phyloP scores from a whole-genome alignment of 2,329 filamentous ascomycete genomes.

The Verticillium dahliae region DNA sequence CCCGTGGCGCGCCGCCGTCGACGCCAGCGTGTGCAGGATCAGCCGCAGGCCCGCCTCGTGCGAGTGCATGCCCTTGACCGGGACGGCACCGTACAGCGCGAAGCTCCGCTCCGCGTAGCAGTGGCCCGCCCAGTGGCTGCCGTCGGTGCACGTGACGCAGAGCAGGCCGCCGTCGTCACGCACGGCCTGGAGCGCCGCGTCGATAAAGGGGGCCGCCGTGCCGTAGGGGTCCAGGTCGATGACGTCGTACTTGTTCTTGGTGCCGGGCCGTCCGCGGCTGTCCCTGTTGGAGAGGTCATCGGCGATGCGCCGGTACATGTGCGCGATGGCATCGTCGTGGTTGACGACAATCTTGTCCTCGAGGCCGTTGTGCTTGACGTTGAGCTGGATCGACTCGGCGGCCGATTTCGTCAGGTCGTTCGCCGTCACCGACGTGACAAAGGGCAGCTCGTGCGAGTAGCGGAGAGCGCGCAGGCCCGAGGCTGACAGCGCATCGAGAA shows the following conservation, averaged over 20 bases:
- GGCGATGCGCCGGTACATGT: constrained; percentile 77
- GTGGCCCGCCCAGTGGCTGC: constrained; percentile 88
- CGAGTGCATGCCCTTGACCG: constrained; percentile 75
- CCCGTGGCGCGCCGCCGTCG: constrained; percentile 77
- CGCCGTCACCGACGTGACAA: constrained; percentile 72
- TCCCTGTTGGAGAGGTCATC: constrained; percentile 38
- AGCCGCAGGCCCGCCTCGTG: constrained; percentile 87
- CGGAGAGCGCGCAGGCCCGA: constrained; percentile 86
- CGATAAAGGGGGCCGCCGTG: constrained; percentile 85
- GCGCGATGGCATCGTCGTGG: constrained; percentile 75
- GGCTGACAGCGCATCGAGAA: constrained; percentile 90
- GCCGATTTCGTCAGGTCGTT: constrained; percentile 82
- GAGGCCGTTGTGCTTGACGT: constrained; percentile 77
- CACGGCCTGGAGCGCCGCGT: constrained; percentile 81
- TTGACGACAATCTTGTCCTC: constrained; percentile 64
- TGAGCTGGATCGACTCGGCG: constrained; percentile 73
- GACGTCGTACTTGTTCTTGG: constrained; percentile 67
- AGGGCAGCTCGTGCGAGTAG: constrained; percentile 87
- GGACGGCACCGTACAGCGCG: constrained; percentile 85
- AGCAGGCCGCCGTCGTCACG: constrained; percentile 80
- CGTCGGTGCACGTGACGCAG: constrained; percentile 95
- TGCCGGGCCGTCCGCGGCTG: constrained; percentile 28
- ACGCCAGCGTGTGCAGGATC: constrained; percentile 75
- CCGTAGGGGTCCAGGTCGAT: constrained; percentile 97
- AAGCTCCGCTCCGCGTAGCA: constrained; percentile 93